Conservation (phyloP, 495 filamentous ascomycete species). For the Mycothermus thermophilus region DNA sequence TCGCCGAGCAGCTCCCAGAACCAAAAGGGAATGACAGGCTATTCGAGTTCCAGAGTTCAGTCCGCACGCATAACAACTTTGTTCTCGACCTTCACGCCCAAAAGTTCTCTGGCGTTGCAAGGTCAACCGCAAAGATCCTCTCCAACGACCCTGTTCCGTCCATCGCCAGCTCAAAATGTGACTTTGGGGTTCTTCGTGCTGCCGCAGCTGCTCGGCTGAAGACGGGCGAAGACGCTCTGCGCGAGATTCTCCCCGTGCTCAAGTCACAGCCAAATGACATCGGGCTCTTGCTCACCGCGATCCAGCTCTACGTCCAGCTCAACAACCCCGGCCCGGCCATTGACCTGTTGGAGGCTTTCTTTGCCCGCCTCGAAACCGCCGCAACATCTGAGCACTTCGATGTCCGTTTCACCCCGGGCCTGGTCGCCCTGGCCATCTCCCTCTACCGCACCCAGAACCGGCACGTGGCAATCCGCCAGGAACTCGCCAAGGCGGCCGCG, state of each 20-base stretch:
- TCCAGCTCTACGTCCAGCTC: constrained; percentile 67
- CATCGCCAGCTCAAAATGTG: constrained; percentile 43
- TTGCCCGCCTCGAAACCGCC: constrained; percentile 57
- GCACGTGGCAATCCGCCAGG: constrained; percentile 51
- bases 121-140: constrained; percentile 48
- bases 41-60: constrained; percentile 61
- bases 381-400: constrained; percentile 42
- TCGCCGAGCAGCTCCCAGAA: constrained; percentile 44
- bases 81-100: constrained; percentile 60
- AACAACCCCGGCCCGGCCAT: constrained; percentile 69
- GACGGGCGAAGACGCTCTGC: constrained; percentile 55
- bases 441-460: constrained; percentile 70
- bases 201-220: constrained; percentile 56
- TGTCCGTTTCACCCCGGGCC: constrained; percentile 70
- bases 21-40: constrained; percentile 52
- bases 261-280: constrained; percentile 68
- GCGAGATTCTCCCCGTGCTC: constrained; percentile 56
- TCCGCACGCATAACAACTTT: constrained; percentile 55
- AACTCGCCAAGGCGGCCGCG: constrained; percentile 65
- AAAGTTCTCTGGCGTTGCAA: constrained; percentile 61
- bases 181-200: constrained; percentile 63
- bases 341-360: constrained; percentile 56
- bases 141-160: constrained; percentile 33
- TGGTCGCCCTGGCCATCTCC: constrained; percentile 69
- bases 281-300: constrained; percentile 66